Conservation (phyloP, 2,329 filamentous ascomycete genomes). For the Davidsoniella virescens region DNA sequence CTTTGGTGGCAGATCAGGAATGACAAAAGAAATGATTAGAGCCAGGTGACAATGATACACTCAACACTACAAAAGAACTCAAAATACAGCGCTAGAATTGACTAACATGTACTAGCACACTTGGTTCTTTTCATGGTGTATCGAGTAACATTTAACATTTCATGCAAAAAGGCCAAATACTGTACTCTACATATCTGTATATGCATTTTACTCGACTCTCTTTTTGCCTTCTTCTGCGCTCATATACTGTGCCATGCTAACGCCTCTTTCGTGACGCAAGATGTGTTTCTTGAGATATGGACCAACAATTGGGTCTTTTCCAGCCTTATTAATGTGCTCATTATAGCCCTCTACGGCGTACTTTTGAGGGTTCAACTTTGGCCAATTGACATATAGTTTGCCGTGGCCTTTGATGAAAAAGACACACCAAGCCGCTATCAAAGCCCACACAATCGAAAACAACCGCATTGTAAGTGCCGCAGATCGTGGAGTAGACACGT, state of each 20-base stretch:
- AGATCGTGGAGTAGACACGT: constrained; percentile 58
- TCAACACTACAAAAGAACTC: too few species aligned
- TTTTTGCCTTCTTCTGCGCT: constrained; percentile 97
- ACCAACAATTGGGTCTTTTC: constrained; percentile 70
- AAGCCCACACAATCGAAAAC: constrained; percentile 64
- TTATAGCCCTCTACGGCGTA: constrained; percentile 79
- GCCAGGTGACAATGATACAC: too few species aligned
- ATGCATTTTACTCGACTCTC: constrained; percentile 57
- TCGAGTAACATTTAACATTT: too few species aligned
- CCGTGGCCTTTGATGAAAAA: constrained; percentile 72
- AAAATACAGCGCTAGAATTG: too few species aligned
- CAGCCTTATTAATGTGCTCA: constrained; percentile 67
- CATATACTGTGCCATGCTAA: constrained; percentile 66
- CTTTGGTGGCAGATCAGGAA: too few species aligned
- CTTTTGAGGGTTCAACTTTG: constrained; percentile 77
- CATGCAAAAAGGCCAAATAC: too few species aligned
- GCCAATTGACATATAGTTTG: constrained; percentile 96
- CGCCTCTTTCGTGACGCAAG: constrained; percentile 59
- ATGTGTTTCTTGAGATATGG: constrained; percentile 37
- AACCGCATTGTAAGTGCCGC: constrained; percentile 67
- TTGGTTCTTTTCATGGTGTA: too few species aligned
- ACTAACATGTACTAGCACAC: too few species aligned
- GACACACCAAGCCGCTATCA: constrained; percentile 52
- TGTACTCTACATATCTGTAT: too few species aligned
- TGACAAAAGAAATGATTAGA: too few species aligned